Evolutionary conservation across 2,329 filamentous ascomycete species (phyloP).

Genomic region (Verticillium dahliae): DNA sequence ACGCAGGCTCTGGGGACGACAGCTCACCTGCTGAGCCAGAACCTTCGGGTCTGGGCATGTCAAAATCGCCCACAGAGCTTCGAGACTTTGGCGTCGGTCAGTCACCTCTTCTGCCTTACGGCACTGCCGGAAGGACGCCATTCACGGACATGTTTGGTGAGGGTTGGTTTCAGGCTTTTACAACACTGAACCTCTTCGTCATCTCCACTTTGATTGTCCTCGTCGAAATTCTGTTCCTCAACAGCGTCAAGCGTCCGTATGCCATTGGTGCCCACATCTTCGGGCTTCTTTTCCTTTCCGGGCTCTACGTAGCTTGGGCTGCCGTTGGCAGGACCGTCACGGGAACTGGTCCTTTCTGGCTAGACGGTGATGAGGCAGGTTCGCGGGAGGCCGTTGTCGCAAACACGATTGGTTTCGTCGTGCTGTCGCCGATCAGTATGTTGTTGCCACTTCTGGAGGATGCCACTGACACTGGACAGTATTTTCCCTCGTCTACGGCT

Average conservation of each 20-base stretch:
- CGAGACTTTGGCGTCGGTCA: background rate
- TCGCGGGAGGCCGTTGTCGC: slow-evolving; percentile 35
- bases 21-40: slow-evolving; percentile 6
- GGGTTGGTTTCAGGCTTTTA: slow-evolving; percentile 39
- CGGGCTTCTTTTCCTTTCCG: slow-evolving; percentile 31
- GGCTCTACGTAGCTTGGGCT: slow-evolving; percentile 43
- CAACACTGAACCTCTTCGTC: slow-evolving; percentile 38
- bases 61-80: background rate
- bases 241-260: slow-evolving; percentile 45
- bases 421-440: slow-evolving; percentile 38
- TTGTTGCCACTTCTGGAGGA: slow-evolving; percentile 1
- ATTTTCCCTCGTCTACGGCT: slow-evolving; percentile 41
- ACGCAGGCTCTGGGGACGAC: slow-evolving; percentile 14
- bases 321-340: slow-evolving; percentile 39
- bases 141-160: slow-evolving; percentile 40
- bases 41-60: slow-evolving; percentile 5
- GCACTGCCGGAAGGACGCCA: slow-evolving; percentile 5
- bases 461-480: slow-evolving; percentile 21
- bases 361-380: slow-evolving; percentile 37
- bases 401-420: slow-evolving; percentile 37
- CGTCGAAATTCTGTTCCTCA: slow-evolving; percentile 40
- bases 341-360: slow-evolving; percentile 42
- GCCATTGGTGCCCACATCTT: slow-evolving; percentile 37
- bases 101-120: background rate
- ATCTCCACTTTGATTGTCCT: slow-evolving; percentile 35